phyloP scores from a whole-genome alignment of 495 filamentous ascomycete genomes.

The Eremomyces bilateralis region DNA sequence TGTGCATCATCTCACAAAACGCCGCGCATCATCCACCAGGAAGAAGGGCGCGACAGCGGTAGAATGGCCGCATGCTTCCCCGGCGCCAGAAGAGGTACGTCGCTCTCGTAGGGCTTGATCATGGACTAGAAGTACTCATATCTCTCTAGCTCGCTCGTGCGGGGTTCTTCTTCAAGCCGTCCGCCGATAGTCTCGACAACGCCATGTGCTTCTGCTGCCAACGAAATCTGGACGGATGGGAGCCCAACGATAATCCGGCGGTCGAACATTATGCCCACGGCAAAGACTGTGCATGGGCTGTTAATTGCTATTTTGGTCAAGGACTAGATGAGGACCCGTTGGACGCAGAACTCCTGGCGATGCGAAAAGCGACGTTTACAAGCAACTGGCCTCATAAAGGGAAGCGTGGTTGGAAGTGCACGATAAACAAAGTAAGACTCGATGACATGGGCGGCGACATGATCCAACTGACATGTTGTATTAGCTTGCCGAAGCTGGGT shows the following conservation, averaged over 20 bases:
- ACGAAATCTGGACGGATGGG: constrained; percentile 71
- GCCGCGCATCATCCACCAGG: constrained; percentile 37
- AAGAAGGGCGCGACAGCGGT: constrained; percentile 37
- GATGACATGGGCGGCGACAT: neutral
- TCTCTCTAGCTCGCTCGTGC: constrained; percentile 53
- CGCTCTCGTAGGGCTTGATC: neutral
- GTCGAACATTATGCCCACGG: constrained; percentile 71
- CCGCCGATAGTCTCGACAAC: constrained; percentile 56
- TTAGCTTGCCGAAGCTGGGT: constrained; percentile 79
- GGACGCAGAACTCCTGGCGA: constrained; percentile 42
- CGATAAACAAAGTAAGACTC: constrained; percentile 53
- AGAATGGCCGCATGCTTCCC: constrained; percentile 54
- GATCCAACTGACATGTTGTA: constrained; percentile 7
- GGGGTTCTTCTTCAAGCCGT: constrained; percentile 75
- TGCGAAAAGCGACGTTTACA: constrained; percentile 59
- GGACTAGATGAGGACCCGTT: constrained; percentile 47
- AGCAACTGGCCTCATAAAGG: constrained; percentile 69
- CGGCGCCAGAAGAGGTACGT: constrained; percentile 42
- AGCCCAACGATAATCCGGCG: constrained; percentile 55
- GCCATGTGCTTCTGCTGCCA: constrained; percentile 71
- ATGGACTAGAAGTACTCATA: neutral
- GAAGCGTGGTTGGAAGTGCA: constrained; percentile 73
- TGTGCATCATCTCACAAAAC: constrained; percentile 34
- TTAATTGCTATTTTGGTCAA: constrained; percentile 48
- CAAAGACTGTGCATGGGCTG: constrained; percentile 68